Conservation (phyloP, 129 eudicot genomes). For the Helichrysum umbraculigerum region DNA sequence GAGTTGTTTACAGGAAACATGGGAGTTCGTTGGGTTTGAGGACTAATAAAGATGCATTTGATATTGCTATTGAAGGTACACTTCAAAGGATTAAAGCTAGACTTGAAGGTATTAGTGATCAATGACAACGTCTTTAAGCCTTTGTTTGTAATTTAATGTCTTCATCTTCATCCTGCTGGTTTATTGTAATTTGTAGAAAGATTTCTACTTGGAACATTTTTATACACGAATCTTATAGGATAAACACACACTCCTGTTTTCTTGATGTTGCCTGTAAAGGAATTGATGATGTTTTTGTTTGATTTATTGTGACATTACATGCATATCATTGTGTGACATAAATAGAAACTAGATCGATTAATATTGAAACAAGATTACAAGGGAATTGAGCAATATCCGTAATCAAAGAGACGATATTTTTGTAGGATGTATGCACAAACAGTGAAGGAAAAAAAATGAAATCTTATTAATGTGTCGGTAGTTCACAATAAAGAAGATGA, state of each 20-base stretch:
- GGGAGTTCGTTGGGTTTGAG: conserved; percentile 92
- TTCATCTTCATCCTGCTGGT: conserved; percentile 15
- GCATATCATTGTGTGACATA: background rate
- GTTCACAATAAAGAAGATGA: conserved; percentile 32
- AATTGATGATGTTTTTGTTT: background rate
- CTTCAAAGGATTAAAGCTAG: conserved; percentile 65
- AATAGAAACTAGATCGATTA: background rate
- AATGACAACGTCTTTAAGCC: background rate
- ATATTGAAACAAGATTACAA: too few species aligned
- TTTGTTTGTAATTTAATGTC: conserved; percentile 21
- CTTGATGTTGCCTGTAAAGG: background rate
- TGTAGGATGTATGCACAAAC: conserved; percentile 8
- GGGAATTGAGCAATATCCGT: background rate
- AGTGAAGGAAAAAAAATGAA: conserved; percentile 28
- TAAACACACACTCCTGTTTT: background rate
- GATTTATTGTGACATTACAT: background rate
- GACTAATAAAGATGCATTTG: conserved; percentile 82
- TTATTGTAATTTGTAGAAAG: background rate
- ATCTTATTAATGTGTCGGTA: conserved; percentile 28
- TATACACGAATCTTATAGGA: too few species aligned
- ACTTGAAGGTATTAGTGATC: conserved; percentile 43
- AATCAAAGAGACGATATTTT: background rate
- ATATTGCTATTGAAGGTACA: conserved; percentile 75
- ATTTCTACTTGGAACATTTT: background rate
- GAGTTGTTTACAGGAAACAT: conserved; percentile 80